A percentile compares a stretch with the other conserved stretches of the same genome.
Evolutionary conservation across 129 eudicot species (phyloP).

Genomic region (Dittrichia graveolens): DNA sequence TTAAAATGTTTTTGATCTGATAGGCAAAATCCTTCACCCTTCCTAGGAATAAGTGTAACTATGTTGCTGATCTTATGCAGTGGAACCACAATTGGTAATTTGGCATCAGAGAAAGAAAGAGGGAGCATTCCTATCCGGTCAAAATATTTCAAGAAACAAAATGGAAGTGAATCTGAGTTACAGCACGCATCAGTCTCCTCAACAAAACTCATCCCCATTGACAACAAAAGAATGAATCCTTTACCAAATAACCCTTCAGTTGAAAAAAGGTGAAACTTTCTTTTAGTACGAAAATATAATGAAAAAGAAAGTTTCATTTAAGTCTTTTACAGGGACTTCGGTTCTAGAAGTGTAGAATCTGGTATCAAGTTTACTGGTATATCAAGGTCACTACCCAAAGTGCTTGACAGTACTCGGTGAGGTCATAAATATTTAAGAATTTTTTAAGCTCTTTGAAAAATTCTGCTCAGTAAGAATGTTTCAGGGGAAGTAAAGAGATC

Average conservation of each 20-base stretch:
- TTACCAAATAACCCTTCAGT: conserved; percentile 33
- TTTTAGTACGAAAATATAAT: conserved; percentile 17
- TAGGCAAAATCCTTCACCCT: conserved; percentile 7
- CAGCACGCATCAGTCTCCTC: conserved; percentile 44
- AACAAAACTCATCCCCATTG: conserved; percentile 36
- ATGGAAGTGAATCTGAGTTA: conserved; percentile 39
- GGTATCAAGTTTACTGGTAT: conserved; percentile 37
- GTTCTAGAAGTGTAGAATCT: conserved; percentile 38
- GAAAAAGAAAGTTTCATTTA: conserved; percentile 11
- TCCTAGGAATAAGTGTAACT: conserved; percentile 6
- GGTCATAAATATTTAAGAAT: conserved; percentile 7
- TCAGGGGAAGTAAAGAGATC: background rate
- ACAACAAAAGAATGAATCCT: conserved; percentile 29
- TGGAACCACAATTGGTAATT: conserved; percentile 36
- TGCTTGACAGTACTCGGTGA: conserved; percentile 42
- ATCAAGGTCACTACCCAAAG: conserved; percentile 44
- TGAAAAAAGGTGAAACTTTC: conserved; percentile 47
- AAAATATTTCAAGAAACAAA: conserved; percentile 44
- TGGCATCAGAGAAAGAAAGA: conserved; percentile 35
- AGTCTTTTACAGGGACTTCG: conserved; percentile 37
- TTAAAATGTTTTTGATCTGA: conserved; percentile 4
- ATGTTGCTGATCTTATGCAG: conserved; percentile 42
- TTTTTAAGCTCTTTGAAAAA: too few species aligned
- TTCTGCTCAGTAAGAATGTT: too few species aligned
- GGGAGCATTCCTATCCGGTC: conserved; percentile 36